phyloP scores from a whole-genome alignment of 306 rosid genomes.

The Psophocarpus tetragonolobus region DNA sequence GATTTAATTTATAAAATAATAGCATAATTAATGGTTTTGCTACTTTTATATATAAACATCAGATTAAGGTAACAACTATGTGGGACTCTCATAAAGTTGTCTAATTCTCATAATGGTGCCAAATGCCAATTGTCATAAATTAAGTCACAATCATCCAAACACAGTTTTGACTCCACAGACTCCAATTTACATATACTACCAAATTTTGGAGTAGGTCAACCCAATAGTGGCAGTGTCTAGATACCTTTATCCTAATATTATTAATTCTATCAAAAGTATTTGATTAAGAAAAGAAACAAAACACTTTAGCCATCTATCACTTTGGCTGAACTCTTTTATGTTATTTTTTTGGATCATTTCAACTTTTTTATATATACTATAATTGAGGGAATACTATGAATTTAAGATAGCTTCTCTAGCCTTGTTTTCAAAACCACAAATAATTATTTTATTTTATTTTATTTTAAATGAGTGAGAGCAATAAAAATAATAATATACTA shows the following conservation, averaged over 20 bases:
- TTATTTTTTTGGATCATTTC: too few relatives aligned
- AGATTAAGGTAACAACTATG: not conserved
- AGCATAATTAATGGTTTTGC: not conserved
- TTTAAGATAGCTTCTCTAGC: not conserved
- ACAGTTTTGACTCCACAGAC: not conserved
- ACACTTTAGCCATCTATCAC: not conserved
- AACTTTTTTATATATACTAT: not conserved
- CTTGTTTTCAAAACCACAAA: slow-evolving; percentile 12
- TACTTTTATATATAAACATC: slow-evolving; percentile 3
- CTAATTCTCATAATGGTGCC: not conserved
- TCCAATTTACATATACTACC: not conserved
- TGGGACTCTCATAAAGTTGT: not conserved
- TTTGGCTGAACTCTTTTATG: not conserved
- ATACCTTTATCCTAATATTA: not conserved
- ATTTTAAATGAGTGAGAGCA: not conserved
- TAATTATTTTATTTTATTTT: not conserved
- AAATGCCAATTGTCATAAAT: slow-evolving; percentile 27
- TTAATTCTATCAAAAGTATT: not conserved
- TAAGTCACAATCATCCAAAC: not conserved
- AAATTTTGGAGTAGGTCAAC: slow-evolving; percentile 22
- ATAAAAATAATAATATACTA: slow-evolving; percentile 1
- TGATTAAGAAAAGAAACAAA: not conserved
- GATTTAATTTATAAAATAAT: not conserved
- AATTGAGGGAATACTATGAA: not conserved
- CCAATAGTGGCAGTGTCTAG: not conserved